Evolutionary conservation across 1,284 basidiomycete species (phyloP).

Genomic region (Cutaneotrichosporon dermatis): DNA sequence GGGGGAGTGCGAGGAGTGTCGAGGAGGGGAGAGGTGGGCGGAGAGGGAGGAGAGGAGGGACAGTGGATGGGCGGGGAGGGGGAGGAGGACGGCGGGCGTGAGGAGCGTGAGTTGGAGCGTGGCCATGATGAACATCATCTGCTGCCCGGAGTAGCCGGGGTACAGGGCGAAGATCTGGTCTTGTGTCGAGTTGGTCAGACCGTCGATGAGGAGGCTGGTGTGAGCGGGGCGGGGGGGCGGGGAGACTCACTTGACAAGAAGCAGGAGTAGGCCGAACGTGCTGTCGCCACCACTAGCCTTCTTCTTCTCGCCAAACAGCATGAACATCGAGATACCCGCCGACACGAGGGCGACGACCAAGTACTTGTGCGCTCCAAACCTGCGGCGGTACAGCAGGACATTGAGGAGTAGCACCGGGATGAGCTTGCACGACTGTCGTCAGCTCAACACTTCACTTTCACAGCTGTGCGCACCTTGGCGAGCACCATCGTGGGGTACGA

Average conservation of each 20-base stretch:
- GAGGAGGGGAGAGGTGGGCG: constrained; percentile 19
- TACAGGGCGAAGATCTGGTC: constrained; percentile 79
- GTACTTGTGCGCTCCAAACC: constrained; percentile 91
- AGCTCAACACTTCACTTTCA: neutral
- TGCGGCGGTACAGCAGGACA: constrained; percentile 66
- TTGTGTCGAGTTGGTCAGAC: constrained; percentile 94
- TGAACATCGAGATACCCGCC: constrained; percentile 88
- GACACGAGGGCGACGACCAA: constrained; percentile 89
- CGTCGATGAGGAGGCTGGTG: constrained; percentile 82
- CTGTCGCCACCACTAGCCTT: constrained; percentile 41
- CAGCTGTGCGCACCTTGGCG: constrained; percentile 59
- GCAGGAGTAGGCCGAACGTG: constrained; percentile 37
- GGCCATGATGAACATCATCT: constrained; percentile 96
- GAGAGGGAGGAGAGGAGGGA: constrained; percentile 55
- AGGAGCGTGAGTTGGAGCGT: constrained; percentile 64
- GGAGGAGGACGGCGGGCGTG: constrained; percentile 59
- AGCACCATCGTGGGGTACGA: constrained; percentile 98
- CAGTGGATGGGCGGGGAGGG: constrained; percentile 31
- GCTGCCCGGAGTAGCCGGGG: constrained; percentile 62
- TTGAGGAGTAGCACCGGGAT: constrained; percentile 57
- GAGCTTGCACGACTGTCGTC: constrained; percentile 74
- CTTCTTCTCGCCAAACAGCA: constrained; percentile 61
- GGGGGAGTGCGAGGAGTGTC: neutral
- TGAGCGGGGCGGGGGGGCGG: neutral
- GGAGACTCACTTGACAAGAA: constrained; percentile 42